Evolutionary conservation across 768 basidiomycete genomes (phyloP), one percentile per base, ranked within the genome.

Genomic region (Royoungia palumana): DNA sequence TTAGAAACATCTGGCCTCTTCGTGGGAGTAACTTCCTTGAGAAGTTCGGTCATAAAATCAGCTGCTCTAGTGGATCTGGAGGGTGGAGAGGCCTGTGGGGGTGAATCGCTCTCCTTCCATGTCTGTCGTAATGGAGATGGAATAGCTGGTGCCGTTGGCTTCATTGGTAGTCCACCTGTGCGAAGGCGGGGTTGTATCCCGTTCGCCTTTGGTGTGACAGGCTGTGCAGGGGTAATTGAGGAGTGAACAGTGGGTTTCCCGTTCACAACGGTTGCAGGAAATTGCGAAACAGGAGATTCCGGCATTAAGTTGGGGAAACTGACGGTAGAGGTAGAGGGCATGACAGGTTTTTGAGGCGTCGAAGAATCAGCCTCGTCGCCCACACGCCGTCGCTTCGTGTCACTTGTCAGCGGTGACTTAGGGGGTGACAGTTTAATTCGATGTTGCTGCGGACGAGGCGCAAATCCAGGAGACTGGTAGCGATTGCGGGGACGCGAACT

Each of bases 71-170:
- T 87, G 22, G 77, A 80, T 60, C 44, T 72, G 30, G 53, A 59
- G 50, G 50, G 58, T 11, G 46, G 62, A 32, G 71, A 63, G 35
- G 66, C 59, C 25, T 70, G 61, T 39, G 70, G 63, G 7, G 72
- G 66, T 16, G 72, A 71, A 41, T 73, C 76, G 27, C 65, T 68
- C 37, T 73, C 70, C 16, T 75, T 71, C 87, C 87, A 89, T 4
- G 85, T 74, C 56, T 90, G 83, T 6, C 88, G 78, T 37, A 91
- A 70, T 21, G 88, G 89, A 10, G 87, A 90, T 14, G 89, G 86
- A 8, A 80, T 67, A 12, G 75, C 78, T 6, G 89, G 88, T 1
- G 76, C 67, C 16, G 83, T 84, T 6, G 75, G 77, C 55, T 83
- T 84, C 40, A 62, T 54, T 32, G 59, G 44, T 24, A 72, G 32